phyloP scores from a whole-genome alignment of 2,329 filamentous ascomycete species.

The Cercospora zeina region DNA sequence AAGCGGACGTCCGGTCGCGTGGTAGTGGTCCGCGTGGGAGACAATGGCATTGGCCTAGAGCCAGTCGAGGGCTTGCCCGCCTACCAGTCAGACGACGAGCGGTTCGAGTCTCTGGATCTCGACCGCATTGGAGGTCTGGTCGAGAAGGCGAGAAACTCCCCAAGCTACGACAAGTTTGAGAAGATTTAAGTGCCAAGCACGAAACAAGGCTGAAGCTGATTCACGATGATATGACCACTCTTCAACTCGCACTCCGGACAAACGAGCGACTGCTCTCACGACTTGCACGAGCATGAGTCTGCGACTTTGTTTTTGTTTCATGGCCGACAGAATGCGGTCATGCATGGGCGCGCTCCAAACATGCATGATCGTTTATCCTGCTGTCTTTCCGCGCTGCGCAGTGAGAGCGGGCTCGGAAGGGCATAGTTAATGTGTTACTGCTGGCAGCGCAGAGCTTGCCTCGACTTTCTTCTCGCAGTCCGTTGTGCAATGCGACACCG shows the following conservation, averaged over 20 bases:
- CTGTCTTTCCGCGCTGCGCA: background rate
- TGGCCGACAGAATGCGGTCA: background rate
- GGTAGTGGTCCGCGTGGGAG: conserved; percentile 86
- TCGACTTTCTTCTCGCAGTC: conserved; percentile 4
- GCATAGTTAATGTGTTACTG: conserved; percentile 28
- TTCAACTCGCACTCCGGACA: conserved; percentile 24
- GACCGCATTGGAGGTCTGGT: conserved; percentile 91
- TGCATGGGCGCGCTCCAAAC: background rate
- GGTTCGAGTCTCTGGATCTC: conserved; percentile 93
- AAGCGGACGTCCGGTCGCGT: conserved; percentile 82
- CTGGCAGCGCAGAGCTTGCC: conserved; percentile 18
- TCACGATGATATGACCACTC: conserved; percentile 31
- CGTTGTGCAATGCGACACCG: background rate
- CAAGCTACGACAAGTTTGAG: conserved; percentile 24
- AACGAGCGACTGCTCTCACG: conserved; percentile 21
- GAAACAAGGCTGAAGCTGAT: conserved; percentile 25
- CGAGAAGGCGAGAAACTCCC: conserved; percentile 64
- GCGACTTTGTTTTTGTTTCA: conserved; percentile 25
- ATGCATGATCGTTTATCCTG: background rate
- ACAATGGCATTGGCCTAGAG: conserved; percentile 84
- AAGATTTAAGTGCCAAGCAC: conserved; percentile 17
- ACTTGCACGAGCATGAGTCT: conserved; percentile 26
- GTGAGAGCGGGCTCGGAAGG: background rate
- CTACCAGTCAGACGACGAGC: conserved; percentile 74
- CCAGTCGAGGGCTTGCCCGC: conserved; percentile 79